Conservation (phyloP, 2,329 filamentous ascomycete genomes). For the Trichophyton schoenleinii region DNA sequence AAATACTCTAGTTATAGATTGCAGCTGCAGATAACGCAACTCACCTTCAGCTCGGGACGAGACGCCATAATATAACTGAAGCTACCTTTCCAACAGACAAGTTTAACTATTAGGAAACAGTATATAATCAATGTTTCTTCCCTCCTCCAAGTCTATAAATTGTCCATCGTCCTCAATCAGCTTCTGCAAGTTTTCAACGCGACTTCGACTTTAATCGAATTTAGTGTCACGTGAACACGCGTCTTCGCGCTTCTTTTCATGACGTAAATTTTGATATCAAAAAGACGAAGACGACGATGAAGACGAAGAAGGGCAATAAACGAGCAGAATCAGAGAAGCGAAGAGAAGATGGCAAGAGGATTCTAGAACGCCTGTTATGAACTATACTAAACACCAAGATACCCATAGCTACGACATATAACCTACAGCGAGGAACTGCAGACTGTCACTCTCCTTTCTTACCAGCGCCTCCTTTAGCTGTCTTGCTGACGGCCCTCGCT, state of each 20-base stretch:
- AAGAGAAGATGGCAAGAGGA: too few species aligned
- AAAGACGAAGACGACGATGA: too few species aligned
- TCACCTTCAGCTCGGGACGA: conserved; percentile 12
- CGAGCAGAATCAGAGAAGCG: too few species aligned
- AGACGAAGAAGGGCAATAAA: too few species aligned
- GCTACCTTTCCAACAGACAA: neutral
- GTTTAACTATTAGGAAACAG: neutral
- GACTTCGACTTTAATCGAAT: conserved; percentile 2
- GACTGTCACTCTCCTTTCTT: neutral
- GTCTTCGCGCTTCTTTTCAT: conserved; percentile 2
- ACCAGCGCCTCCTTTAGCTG: neutral
- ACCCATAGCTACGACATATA: neutral
- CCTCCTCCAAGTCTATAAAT: too few species aligned
- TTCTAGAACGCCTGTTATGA: neutral
- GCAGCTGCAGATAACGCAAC: neutral
- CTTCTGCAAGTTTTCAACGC: neutral
- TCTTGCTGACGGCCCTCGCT: neutral
- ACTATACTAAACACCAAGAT: neutral
- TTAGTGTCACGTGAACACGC: conserved; percentile 10
- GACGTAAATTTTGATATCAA: too few species aligned
- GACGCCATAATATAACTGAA: conserved; percentile 6
- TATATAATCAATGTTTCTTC: too few species aligned
- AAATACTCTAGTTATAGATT: neutral
- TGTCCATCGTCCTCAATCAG: neutral
- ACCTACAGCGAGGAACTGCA: neutral